A percentile compares a stretch with the other conserved stretches of the same genome.
These are phyloP conservation scores for Trichophyton benhamiae DNA, from an alignment of 2,329 filamentous ascomycete species.

Conservation along the genomic window DNA sequence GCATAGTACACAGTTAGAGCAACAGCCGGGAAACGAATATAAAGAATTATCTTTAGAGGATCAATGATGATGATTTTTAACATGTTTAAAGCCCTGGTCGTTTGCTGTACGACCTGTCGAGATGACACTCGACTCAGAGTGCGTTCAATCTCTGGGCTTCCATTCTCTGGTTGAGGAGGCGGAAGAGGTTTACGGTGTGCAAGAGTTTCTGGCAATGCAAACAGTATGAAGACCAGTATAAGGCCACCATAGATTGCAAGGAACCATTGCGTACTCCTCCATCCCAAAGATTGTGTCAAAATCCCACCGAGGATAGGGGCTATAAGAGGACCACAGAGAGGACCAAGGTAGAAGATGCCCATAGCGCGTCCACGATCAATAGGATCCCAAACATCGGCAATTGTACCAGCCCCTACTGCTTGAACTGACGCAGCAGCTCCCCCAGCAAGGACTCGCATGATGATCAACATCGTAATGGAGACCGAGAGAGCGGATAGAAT, in stretches of 20 bases:
- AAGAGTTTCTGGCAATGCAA: slow-evolving; percentile 36
- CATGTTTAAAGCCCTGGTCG: slow-evolving; percentile 42
- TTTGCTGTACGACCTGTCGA: slow-evolving; percentile 47
- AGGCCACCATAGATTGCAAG: slow-evolving; percentile 54
- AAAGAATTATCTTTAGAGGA: slow-evolving; percentile 57
- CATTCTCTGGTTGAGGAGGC: slow-evolving; percentile 17
- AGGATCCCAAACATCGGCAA: slow-evolving; percentile 68
- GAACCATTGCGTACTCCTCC: slow-evolving; percentile 70
- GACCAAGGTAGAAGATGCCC: slow-evolving; percentile 71
- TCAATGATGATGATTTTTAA: slow-evolving; percentile 56
- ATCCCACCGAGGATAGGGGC: slow-evolving; percentile 66
- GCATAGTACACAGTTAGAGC: slow-evolving; percentile 61
- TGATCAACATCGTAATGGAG: slow-evolving; percentile 63
- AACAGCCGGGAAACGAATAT: slow-evolving; percentile 63
- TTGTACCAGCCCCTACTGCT: slow-evolving; percentile 70
- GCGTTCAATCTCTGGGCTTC: slow-evolving; percentile 10
- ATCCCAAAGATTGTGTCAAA: slow-evolving; percentile 55
- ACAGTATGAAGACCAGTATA: slow-evolving; percentile 29
- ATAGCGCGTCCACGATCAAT: slow-evolving; percentile 65
- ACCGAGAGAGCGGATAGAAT: slow-evolving; percentile 55
- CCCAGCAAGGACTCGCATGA: slow-evolving; percentile 61
- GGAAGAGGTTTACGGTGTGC: slow-evolving; percentile 20
- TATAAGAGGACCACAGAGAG: slow-evolving; percentile 60
- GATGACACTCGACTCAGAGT: slow-evolving; percentile 45
- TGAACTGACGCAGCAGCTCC: slow-evolving; percentile 71